Evolutionary conservation across 345 rosid genomes (phyloP), one percentile per base, ranked within the genome.

Genomic region (Lagerstroemia speciosa): DNA sequence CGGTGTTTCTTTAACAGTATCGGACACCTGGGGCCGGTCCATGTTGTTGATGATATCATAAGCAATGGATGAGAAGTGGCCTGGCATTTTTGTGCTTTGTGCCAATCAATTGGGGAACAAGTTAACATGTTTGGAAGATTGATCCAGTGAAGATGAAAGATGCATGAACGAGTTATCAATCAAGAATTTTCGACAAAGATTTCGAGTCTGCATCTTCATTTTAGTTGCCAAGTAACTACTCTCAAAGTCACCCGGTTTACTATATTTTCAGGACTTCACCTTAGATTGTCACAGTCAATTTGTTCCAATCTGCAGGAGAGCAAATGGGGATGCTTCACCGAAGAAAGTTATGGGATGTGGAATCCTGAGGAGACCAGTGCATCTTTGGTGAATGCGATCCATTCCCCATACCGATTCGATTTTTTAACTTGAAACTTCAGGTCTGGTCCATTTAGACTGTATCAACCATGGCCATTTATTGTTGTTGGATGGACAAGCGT

Each of bases 31-130:
- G 78, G 83, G 57, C 83, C 85, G 48, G 37, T 82, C 64, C 36
- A 62, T 64, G 70, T 83, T 52, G 41, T 85, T 46, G 86, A 85
- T 69, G 83, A 81, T 77, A 82, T 82, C 64, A 41, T 81, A 68
- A 71, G 75, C 62, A 36, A 67, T 68, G 74, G 78, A 40, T 81
- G 74, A 81, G 71, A 72, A 40, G 27, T 67, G 72, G 29, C 29
- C 2, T 6, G n/a, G 64, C 32, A 48, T 10, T 26, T 53, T 58
- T 27, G 15, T 26, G 16, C n/a, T n/a, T 57, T 24, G 9, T 12
- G 7, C 63, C 20, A 58, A 1, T 6, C 55, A 19, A 17, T 48
- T 24, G 5, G 20, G 19, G 63, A 58, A 6, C 34, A 14, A 58
- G 63, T 58, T 26, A 41, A 58, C 34, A 3, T n/a, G n/a, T n/a